Base-by-base conservation (phyloP, 1,284 basidiomycete species). In the Ustilago loliicola region DNA sequence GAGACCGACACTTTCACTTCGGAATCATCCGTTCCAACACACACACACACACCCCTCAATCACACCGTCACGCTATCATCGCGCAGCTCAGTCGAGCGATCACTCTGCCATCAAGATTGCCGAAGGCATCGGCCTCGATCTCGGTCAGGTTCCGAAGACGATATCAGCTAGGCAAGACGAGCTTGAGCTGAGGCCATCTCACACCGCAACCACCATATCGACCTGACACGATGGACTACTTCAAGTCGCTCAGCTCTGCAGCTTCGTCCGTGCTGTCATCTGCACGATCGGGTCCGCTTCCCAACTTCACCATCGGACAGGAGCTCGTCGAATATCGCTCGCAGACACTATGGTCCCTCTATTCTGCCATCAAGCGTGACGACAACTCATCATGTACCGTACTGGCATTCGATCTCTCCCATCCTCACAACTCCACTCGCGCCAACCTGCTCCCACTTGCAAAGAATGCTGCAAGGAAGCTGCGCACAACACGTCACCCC, bases 401-500 rank as follows among this genome's bases (percentile, higher is more conserved):
- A 9, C 79, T 86, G 54, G 66, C 79, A 38, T 82, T 84, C 51
- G 84, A 86, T 60, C 66, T 72, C 15, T 56, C 80, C 8, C 75
- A 79, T 21, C 74, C 72, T 23, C 69, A 72, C 64, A 79, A 75
- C 52, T 72, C 80, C 30, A 74, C 47, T 47, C 58, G 70, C 25
- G 77, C 61, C 65, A 73, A 63, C 36, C 63, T 72, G n/a, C 68
- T 81, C 11, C 91, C 92, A 2, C 89, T 99, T 23, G 96, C 96
- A 2, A 92, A 92, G 85, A 99, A 99, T 87, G 91, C 95, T 0
- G 88, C 98, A 38, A 91, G 93, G 72, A 98, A 96, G 87, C 89
- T 99, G 13, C 90, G 96, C 47, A 94, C 94, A 2, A 93, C 93
- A 8, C 91, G 97, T 40, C 97, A 99, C 88, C 97, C 97, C 0